Base-by-base conservation (phyloP, 352 stramenopile species). In the Thalassiosira sp. region DNA sequence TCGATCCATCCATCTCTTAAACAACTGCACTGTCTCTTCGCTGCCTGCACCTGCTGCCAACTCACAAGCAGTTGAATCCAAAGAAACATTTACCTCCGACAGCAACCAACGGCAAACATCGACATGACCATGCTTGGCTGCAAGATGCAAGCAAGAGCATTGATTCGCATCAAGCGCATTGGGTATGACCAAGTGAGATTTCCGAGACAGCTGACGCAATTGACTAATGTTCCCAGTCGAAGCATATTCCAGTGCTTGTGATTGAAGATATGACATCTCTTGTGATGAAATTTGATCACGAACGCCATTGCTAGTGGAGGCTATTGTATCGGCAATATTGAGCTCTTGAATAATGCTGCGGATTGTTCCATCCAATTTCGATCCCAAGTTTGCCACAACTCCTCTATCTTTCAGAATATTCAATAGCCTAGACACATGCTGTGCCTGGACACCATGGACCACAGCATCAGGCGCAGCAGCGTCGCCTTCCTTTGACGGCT, bases 91-190 rank as follows among this genome's bases (percentile, higher is more conserved):
- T 3, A 74, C 57, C 42, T 91, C 85, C 31, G 77, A 80, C n/a
- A 90, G 51, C 2, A 91, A 58, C 82, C 82, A 91, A 20, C 62
- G 42, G 57, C 76, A 87, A 54, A 65, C 69, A 31, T 73, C 18
- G 20, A 62, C 15, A 46, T 90, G 76, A 16, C 81, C 81, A 35
- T 51, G 35, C 3, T 48, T 53, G 1, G 69, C 85, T 33, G 85
- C 82, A 1, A 91, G 46, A 59, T 91, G 85, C 1, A 91, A 46
- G 62, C 79, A 89, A 1, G 72, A 66, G 53, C 57, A 48, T 37
- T 53, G 20, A 16, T 70, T 58, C 5, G 54, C 13, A 76, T 90
- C 69, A 13, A 56, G 24, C n/a, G 81, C 82, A 18, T 53, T 70
- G 28, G 54, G 60, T 78, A 86, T 57, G 58, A 73, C 58, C 31